Conservation (phyloP, 306 rosid genomes). For the Dryas drummondii region DNA sequence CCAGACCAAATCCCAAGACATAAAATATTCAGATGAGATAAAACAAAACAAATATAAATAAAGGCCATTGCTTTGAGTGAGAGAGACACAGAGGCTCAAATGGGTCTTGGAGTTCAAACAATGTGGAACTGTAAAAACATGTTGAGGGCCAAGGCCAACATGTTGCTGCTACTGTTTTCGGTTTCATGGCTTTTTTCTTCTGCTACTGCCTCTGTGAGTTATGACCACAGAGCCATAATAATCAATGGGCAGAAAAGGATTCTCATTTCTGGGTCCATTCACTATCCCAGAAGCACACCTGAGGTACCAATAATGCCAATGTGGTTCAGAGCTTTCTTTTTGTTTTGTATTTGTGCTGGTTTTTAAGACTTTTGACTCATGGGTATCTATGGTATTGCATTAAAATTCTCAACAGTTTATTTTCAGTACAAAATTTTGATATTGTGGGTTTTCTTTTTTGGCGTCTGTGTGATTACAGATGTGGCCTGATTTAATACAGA, state of each 20-base stretch:
- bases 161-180: conserved; percentile 21
- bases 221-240: conserved; percentile 67
- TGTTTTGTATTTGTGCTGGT: neutral
- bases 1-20: conserved; percentile 14
- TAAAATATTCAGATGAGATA: conserved; percentile 28
- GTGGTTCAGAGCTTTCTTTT: conserved; percentile 22
- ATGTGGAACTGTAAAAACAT: conserved; percentile 36
- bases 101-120: conserved; percentile 32
- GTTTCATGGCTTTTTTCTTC: conserved; percentile 38
- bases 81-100: neutral
- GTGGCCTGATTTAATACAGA: conserved; percentile 90
- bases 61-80: conserved; percentile 25
- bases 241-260: conserved; percentile 70
- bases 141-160: neutral
- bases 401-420: neutral
- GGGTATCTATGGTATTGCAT: neutral
- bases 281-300: conserved; percentile 97
- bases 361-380: neutral
- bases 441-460: conserved; percentile 5
- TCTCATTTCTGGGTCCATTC: conserved; percentile 89
- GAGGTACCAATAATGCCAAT: conserved; percentile 49
- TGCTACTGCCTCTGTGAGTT: conserved; percentile 60
- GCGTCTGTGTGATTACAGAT: conserved; percentile 46
- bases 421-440: neutral
- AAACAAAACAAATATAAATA: neutral